phyloP scores from a whole-genome alignment of 768 basidiomycete genomes.

The Crepidotus variabilis region DNA sequence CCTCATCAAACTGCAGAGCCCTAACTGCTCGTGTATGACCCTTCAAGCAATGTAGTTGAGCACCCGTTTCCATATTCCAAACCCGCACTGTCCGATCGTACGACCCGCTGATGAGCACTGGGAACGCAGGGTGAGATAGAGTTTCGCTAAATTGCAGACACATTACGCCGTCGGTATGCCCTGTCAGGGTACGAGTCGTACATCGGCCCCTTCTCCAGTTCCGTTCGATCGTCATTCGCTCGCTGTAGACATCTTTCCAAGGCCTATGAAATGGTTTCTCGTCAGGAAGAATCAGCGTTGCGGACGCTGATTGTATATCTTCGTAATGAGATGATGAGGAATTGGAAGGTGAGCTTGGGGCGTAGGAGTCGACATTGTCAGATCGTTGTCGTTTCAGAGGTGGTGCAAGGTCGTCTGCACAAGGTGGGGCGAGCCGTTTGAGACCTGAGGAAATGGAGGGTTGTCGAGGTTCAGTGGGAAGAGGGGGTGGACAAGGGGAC shows the following conservation, averaged over 20 bases:
- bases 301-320: constrained; percentile 8
- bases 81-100: constrained; percentile 93
- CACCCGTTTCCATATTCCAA: constrained; percentile 95
- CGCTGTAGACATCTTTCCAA: constrained; percentile 98
- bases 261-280: constrained; percentile 41
- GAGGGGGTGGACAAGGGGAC: constrained; percentile 28
- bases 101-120: constrained; percentile 95
- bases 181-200: constrained; percentile 78
- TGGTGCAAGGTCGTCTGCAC: constrained; percentile 21
- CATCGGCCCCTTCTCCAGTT: constrained; percentile 97
- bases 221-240: constrained; percentile 92
- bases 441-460: constrained; percentile 14
- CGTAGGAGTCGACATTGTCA: constrained; percentile 11
- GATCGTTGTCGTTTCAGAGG: constrained; percentile 53
- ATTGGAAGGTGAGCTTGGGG: constrained; percentile 2
- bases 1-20: constrained; percentile 92
- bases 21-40: constrained; percentile 93
- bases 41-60: constrained; percentile 74
- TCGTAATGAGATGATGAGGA: constrained; percentile 10
- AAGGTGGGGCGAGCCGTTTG: constrained; percentile 24
- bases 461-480: background rate
- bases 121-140: constrained; percentile 77
- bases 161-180: constrained; percentile 96
- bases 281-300: constrained; percentile 10
- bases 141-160: constrained; percentile 93